Base-by-base conservation (phyloP, 2,329 filamentous ascomycete genomes). In the Epichloe coenophiala region DNA sequence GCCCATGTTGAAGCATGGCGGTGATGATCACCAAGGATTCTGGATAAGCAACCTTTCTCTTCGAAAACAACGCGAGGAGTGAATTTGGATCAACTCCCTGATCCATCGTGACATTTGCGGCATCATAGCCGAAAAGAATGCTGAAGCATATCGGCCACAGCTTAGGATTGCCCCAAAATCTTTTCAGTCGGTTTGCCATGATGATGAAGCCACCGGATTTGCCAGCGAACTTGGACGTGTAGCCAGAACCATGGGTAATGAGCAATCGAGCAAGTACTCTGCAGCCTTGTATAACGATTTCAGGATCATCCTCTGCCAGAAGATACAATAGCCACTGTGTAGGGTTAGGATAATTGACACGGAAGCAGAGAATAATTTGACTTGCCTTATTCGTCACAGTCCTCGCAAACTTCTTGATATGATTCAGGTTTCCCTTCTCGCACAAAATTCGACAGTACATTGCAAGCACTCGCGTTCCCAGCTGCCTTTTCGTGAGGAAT, bases 381-480 rank as follows among this genome's bases (percentile, higher is more conserved):
- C 61, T 60, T 71, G 88, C 86, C 76, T 95, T 95, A 59, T 95
- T 95, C 21, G 91, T 96, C 8, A 98, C 91, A 1, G 91, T 94
- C 61, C 85, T 86, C 5, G 89, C 88, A 71, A 98, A 97, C 59
- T 89, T 93, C 61, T 83, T 81, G 51, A 95, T 85, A 54, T 84
- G 81, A 13, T 72, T 72, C 9, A 76, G 69, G 56, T 83, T 88
- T 21, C 76, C 76, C 58, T 80, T 80, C 54, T 87, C 81, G 60
- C 89, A 95, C 9, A 96, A 71, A 11, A 95, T 73, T 27, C 82
- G 76, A 7, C 84, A 78, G 61, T 93, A 91, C 67, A 95, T 81
- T 55, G 79, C 79, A 19, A 96, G 70, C 49, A 96, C 78, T 54
- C 78, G 81, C 38, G 83, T 75, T 7, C 88, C 89, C 38, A 95